These are phyloP conservation scores for Metarhizium guizhouense DNA, from an alignment of 2,329 filamentous ascomycete genomes.

Conservation along the genomic window DNA sequence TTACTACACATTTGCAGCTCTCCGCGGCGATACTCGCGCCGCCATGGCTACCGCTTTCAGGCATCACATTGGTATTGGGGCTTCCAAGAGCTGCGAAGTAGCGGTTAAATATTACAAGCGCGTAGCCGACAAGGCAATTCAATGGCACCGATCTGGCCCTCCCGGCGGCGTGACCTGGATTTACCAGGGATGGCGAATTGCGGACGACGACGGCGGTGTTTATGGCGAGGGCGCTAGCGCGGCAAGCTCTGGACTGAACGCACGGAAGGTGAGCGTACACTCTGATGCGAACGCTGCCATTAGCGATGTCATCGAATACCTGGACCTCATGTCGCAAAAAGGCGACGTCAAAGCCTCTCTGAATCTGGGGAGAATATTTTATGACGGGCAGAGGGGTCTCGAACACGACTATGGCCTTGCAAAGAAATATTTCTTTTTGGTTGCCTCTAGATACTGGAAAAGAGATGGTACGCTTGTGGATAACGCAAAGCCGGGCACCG, in stretches of 20 bases:
- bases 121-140: slow-evolving; percentile 87
- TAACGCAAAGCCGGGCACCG: slow-evolving; percentile 59
- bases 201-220: slow-evolving; percentile 83
- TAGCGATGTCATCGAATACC: slow-evolving; percentile 89
- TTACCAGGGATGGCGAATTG: slow-evolving; percentile 72
- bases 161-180: slow-evolving; percentile 76
- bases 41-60: slow-evolving; percentile 92
- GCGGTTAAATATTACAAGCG: slow-evolving; percentile 84
- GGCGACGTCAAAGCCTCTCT: slow-evolving; percentile 83
- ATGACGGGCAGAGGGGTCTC: slow-evolving; percentile 72
- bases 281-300: slow-evolving; percentile 79
- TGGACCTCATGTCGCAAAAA: slow-evolving; percentile 83
- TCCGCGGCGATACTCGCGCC: slow-evolving; percentile 71
- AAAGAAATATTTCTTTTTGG: slow-evolving; percentile 70
- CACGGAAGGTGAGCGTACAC: slow-evolving; percentile 61
- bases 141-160: slow-evolving; percentile 80
- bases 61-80: slow-evolving; percentile 76
- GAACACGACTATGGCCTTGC: slow-evolving; percentile 65
- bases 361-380: slow-evolving; percentile 76
- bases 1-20: slow-evolving; percentile 90
- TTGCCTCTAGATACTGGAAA: slow-evolving; percentile 74
- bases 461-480: slow-evolving; percentile 66
- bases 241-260: slow-evolving; percentile 76
- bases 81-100: slow-evolving; percentile 75
- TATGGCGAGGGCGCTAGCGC: slow-evolving; percentile 94